These are phyloP conservation scores for Thermomucor indicae-seudaticae DNA, from an alignment of 371 early-diverging fungal species.

Conservation along the genomic window DNA sequence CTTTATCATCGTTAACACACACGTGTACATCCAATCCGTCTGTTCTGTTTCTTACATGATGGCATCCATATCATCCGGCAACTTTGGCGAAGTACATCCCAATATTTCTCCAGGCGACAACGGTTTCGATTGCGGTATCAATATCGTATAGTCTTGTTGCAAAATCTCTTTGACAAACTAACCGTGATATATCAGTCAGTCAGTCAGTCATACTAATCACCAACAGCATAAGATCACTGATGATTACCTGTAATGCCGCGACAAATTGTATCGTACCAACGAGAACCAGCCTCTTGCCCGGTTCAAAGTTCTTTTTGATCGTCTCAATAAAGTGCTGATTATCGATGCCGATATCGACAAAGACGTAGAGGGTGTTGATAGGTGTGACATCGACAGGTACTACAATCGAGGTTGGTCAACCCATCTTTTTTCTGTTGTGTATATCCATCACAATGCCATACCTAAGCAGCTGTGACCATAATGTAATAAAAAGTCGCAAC, in stretches of 20 bases:
- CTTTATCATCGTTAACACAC: conserved; percentile 11
- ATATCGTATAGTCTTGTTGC: conserved; percentile 59
- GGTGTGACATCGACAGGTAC: conserved; percentile 95
- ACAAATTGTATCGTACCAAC: conserved; percentile 99
- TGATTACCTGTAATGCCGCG: conserved; percentile 76
- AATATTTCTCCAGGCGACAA: conserved; percentile 97
- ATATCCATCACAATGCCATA: conserved; percentile 16
- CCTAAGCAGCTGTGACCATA: conserved; percentile 99
- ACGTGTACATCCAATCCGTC: background rate
- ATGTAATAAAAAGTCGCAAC: conserved; percentile 98
- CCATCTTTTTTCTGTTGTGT: background rate
- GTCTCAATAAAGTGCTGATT: conserved; percentile 90
- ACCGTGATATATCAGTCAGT: background rate
- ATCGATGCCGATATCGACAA: conserved; percentile 99
- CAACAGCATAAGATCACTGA: too few species aligned
- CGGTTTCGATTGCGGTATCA: conserved; percentile 93
- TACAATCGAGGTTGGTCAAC: conserved; percentile 5
- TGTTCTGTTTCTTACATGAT: conserved; percentile 45
- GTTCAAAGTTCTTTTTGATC: conserved; percentile 79
- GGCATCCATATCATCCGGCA: conserved; percentile 69
- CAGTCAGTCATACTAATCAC: too few species aligned
- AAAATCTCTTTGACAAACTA: conserved; percentile 59
- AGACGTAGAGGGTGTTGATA: conserved; percentile 97
- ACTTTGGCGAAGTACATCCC: conserved; percentile 98
- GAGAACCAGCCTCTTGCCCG: conserved; percentile 70